Evolutionary conservation across 371 early-diverging fungal species (phyloP).

Genomic region (Circinella minor): DNA sequence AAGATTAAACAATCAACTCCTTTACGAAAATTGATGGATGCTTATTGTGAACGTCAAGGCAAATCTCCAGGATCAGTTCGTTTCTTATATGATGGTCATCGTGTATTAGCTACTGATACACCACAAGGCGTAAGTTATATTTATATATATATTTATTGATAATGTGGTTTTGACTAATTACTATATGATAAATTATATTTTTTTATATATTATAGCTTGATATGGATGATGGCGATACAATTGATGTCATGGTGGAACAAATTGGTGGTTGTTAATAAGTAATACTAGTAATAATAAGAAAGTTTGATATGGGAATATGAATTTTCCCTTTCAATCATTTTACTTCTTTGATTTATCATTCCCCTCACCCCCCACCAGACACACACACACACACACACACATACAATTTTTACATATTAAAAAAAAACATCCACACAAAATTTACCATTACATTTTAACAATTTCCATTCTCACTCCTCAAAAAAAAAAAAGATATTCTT

Average conservation of each 20-base stretch:
- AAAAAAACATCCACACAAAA: too few species aligned
- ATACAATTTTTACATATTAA: too few species aligned
- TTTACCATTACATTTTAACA: too few species aligned
- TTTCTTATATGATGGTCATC: conserved; percentile 88
- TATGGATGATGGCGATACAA: conserved; percentile 95
- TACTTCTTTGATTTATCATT: too few species aligned
- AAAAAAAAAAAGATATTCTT: too few species aligned
- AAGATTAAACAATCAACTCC: conserved; percentile 93
- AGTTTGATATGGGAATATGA: too few species aligned
- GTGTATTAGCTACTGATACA: conserved; percentile 77
- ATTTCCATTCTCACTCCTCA: too few species aligned
- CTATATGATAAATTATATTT: conserved; percentile 1
- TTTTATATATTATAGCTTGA: conserved; percentile 69
- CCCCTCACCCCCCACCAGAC: too few species aligned
- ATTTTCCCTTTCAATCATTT: too few species aligned
- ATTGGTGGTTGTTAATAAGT: conserved; percentile 68
- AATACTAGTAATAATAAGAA: too few species aligned
- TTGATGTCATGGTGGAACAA: conserved; percentile 93
- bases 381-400: too few species aligned
- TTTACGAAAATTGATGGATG: conserved; percentile 91
- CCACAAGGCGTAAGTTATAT: conserved; percentile 74
- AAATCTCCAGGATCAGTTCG: conserved; percentile 77
- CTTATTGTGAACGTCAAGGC: conserved; percentile 84
- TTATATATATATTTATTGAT: neutral
- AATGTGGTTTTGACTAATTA: neutral